Percentiles rank a stretch among this genome's conserved stretches.
Conservation (phyloP, 2,329 filamentous ascomycete genomes). For the Sphaerostilbella broomeana region DNA sequence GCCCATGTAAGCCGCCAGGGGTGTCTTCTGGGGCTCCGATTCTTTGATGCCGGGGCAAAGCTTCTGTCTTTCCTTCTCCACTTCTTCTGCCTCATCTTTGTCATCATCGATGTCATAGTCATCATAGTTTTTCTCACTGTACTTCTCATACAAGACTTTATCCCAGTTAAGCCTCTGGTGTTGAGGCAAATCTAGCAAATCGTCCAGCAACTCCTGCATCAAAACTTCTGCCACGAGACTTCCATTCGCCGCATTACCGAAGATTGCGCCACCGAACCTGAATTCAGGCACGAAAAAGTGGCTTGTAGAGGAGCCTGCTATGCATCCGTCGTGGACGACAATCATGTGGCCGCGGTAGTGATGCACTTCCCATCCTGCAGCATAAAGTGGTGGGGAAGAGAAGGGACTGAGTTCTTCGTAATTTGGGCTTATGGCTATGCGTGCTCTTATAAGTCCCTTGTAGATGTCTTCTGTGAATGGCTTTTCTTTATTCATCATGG, state of each 20-base stretch:
- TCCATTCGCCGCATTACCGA: slow-evolving; percentile 20
- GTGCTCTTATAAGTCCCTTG: slow-evolving; percentile 16
- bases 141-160: not conserved
- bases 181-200: slow-evolving; percentile 8
- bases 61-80: not conserved
- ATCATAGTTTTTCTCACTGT: not conserved
- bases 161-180: not conserved
- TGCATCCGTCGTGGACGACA: slow-evolving; percentile 21
- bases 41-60: slow-evolving; percentile 1
- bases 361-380: slow-evolving; percentile 20
- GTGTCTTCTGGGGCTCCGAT: slow-evolving; percentile 1
- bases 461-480: slow-evolving; percentile 22
- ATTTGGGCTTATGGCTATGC: slow-evolving; percentile 16
- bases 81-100: not conserved
- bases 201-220: slow-evolving; percentile 18
- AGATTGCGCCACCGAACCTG: slow-evolving; percentile 21
- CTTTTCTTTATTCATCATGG: slow-evolving; percentile 19
- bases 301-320: slow-evolving; percentile 20
- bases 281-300: slow-evolving; percentile 23
- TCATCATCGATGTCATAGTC: slow-evolving; percentile 1
- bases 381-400: slow-evolving; percentile 15
- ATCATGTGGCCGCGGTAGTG: slow-evolving; percentile 19
- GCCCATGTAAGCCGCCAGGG: slow-evolving; percentile 17
- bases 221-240: slow-evolving; percentile 16
- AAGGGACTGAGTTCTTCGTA: slow-evolving; percentile 8